Conservation (phyloP, 306 rosid genomes). For the Gillenia trifoliata region DNA sequence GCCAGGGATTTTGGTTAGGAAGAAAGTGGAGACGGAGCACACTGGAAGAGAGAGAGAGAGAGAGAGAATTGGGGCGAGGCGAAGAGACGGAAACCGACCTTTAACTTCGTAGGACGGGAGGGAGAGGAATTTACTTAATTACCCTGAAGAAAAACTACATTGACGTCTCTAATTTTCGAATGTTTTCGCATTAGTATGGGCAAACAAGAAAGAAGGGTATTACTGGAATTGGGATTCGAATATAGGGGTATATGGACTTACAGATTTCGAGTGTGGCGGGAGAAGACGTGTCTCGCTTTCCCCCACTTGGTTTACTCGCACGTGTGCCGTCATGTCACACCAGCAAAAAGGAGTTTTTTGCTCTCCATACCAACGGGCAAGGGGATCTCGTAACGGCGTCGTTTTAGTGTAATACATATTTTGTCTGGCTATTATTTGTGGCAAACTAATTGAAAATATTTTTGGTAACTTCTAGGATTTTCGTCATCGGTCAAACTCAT, state of each 20-base stretch:
- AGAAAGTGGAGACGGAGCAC: not conserved
- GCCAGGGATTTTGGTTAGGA: not conserved
- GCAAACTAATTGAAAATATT: too few relatives aligned
- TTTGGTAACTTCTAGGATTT: too few relatives aligned
- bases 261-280: conserved; percentile 28
- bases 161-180: not conserved
- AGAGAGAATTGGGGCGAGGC: too few relatives aligned
- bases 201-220: too few relatives aligned
- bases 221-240: not conserved
- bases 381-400: too few relatives aligned
- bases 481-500: too few relatives aligned
- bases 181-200: not conserved
- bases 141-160: not conserved
- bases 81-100: not conserved
- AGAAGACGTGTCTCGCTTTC: conserved; percentile 36
- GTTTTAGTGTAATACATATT: too few relatives aligned
- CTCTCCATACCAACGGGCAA: not conserved
- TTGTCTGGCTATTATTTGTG: too few relatives aligned
- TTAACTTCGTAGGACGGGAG: not conserved
- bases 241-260: conserved; percentile 11
- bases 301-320: conserved; percentile 13
- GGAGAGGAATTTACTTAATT: not conserved
- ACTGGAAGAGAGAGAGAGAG: not conserved
- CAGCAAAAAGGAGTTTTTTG: too few relatives aligned
- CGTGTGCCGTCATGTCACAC: not conserved